Evolutionary conservation across 257 asterid genomes (phyloP), one percentile per base, ranked within the genome.

Genomic region (Solanum rostratum): DNA sequence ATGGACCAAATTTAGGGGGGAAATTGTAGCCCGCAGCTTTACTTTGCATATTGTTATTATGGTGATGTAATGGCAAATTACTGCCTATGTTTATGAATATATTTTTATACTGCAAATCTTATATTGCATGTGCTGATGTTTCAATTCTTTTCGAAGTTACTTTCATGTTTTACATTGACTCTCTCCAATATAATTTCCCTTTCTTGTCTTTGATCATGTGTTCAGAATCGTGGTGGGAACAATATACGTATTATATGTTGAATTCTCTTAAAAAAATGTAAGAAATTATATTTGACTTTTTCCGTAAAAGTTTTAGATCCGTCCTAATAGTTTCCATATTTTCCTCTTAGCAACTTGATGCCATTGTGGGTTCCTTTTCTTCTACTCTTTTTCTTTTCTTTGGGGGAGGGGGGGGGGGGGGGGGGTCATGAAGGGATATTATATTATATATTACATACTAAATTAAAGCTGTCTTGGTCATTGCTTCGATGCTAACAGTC

Each of bases 1-100:
- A 14, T 59, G n/a, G 79, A 45, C 62, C 79, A 76, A 49, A 46
- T 22, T 60, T 82, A 80, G 22, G 76, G 24, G 81, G 68, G 69
- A 80, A 68, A 66, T 82, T 88, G 94, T 88, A 81, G 92, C 93
- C 95, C 91, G 87, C 97, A 88, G 89, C 89, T 85, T 86, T 80
- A 20, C 78, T 43, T 43, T 69, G 11, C n/a, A 76, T 46, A 15
- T 27, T 76, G n/a, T 27, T 74, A 24, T 4, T 73, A 43, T 19
- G 45, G 27, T 46, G 24, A 24, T 76, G 43, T 76, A 49, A 76
- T 76, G 82, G 62, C n/a, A 76, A 76, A 16, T 50, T 49, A 78
- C 9, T 49, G 82, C 63, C 27, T 16, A 76, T 15, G 82, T 50
- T 78, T 78, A 50, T 76, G 29, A 27, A 50, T 78, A 78, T 78